Evolutionary conservation across 306 rosid species (phyloP).

Genomic region (Prunus dulcis): DNA sequence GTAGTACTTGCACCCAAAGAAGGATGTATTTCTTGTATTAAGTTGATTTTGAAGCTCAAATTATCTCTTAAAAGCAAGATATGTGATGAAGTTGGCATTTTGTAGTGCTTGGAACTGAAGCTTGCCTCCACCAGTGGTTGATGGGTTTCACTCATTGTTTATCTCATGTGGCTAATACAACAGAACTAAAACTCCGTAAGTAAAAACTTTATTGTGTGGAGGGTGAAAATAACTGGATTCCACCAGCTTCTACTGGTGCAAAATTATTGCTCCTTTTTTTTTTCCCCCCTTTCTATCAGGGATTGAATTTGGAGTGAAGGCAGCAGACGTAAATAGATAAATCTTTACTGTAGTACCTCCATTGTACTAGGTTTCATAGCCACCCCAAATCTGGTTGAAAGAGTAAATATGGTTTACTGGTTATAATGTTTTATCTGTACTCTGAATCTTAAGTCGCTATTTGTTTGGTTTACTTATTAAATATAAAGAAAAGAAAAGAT

Average conservation of each 20-base stretch:
- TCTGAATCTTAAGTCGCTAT: not conserved
- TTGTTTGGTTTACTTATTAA: not conserved
- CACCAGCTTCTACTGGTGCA: not conserved
- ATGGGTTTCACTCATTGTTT: not conserved
- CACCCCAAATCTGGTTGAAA: not conserved
- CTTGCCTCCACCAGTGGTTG: not conserved
- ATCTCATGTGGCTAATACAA: not conserved
- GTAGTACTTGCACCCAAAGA: not conserved
- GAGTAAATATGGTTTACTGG: not conserved
- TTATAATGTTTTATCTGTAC: not conserved
- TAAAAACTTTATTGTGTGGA: not conserved
- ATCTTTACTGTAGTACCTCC: not conserved
- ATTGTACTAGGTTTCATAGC: constrained; percentile 1
- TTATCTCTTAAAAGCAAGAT: not conserved
- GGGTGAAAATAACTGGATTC: not conserved
- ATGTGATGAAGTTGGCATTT: not conserved
- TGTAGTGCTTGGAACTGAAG: not conserved
- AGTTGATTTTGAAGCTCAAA: not conserved
- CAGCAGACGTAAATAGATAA: not conserved
- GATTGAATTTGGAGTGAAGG: not conserved
- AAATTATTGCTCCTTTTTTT: not conserved
- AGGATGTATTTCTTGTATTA: not conserved
- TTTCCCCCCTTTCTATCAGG: not conserved
- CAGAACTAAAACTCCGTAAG: not conserved
- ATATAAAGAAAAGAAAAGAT: not conserved